These are phyloP conservation scores for Spirogloea muscicola DNA, from an alignment of 139 green algal genomes.

Conservation along the genomic window DNA sequence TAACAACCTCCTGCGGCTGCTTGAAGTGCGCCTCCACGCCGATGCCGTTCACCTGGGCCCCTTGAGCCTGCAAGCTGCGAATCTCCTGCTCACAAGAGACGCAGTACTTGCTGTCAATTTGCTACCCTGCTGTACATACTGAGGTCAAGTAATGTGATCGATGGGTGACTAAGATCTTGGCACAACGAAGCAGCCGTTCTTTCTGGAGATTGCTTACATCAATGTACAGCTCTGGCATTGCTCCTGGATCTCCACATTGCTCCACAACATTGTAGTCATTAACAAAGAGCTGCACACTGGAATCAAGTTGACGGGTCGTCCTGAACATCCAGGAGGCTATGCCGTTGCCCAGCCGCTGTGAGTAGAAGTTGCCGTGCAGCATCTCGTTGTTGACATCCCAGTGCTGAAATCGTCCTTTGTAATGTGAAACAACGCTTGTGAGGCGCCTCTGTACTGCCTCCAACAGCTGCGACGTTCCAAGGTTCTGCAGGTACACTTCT, in stretches of 20 bases:
- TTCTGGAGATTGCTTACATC: too few relatives aligned
- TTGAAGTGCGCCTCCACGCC: constrained; percentile 15
- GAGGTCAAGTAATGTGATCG: too few relatives aligned
- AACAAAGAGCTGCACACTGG: constrained; percentile 20
- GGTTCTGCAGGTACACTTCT: too few relatives aligned
- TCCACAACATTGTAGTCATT: constrained; percentile 45
- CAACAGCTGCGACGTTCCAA: constrained; percentile 11
- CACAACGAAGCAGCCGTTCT: too few relatives aligned
- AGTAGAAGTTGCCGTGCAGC: constrained; percentile 43
- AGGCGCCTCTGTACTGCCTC: constrained; percentile 27
- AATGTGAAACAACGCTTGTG: constrained; percentile 15
- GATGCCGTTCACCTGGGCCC: constrained; percentile 1
- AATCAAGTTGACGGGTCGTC: neutral
- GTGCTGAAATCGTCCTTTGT: constrained; percentile 28
- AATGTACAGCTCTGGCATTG: constrained; percentile 13
- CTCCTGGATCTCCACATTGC: constrained; percentile 15
- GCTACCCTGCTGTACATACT: too few relatives aligned
- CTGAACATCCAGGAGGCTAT: constrained; percentile 17
- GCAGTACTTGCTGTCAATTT: too few relatives aligned
- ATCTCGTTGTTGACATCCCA: constrained; percentile 52
- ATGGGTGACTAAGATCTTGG: too few relatives aligned
- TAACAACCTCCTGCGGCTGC: constrained; percentile 7
- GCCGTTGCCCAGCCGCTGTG: neutral
- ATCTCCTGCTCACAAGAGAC: too few relatives aligned
- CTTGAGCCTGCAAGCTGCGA: neutral